phyloP scores from a whole-genome alignment of 352 stramenopile genomes.

The Pilasporangium apinafurcum region DNA sequence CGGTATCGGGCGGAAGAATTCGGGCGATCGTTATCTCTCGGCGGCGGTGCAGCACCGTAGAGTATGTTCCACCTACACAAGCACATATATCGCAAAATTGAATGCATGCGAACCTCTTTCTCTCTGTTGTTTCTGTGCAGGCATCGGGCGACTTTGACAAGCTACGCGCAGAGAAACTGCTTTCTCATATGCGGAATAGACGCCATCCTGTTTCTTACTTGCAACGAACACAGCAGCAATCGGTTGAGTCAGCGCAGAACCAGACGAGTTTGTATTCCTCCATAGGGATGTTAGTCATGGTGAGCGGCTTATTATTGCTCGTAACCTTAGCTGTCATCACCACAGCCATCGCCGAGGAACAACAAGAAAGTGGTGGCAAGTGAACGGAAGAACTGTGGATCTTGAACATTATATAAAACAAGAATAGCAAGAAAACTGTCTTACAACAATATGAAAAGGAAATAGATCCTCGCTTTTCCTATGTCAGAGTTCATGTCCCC shows the following conservation, averaged over 20 bases:
- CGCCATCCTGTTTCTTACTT: slow-evolving; percentile 7
- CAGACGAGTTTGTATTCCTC: slow-evolving; percentile 15
- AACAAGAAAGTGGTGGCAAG: neutral
- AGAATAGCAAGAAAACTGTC: no score
- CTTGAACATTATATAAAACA: slow-evolving; percentile 1
- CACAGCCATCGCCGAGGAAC: slow-evolving; percentile 20
- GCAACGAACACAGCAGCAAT: neutral
- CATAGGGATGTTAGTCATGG: slow-evolving; percentile 13
- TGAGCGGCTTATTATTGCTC: slow-evolving; percentile 26
- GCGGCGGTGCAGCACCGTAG: slow-evolving; percentile 54
- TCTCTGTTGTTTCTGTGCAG: slow-evolving; percentile 8
- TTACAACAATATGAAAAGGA: no score
- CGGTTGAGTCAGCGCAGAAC: neutral
- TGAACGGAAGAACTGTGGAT: neutral
- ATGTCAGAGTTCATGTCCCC: slow-evolving; percentile 2
- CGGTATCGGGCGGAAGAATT: slow-evolving; percentile 27
- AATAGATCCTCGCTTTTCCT: no score
- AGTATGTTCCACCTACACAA: slow-evolving; percentile 6
- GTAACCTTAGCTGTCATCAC: slow-evolving; percentile 30
- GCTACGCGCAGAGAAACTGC: slow-evolving; percentile 22
- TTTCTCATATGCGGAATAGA: slow-evolving; percentile 21
- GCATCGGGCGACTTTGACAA: slow-evolving; percentile 34
- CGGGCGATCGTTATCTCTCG: slow-evolving; percentile 27
- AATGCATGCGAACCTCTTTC: neutral
- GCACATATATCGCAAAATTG: neutral